Percentiles rank a stretch among this genome's conserved stretches.
phyloP scores from a whole-genome alignment of 2,329 filamentous ascomycete genomes.

The Byssoonygena ceratinophila region DNA sequence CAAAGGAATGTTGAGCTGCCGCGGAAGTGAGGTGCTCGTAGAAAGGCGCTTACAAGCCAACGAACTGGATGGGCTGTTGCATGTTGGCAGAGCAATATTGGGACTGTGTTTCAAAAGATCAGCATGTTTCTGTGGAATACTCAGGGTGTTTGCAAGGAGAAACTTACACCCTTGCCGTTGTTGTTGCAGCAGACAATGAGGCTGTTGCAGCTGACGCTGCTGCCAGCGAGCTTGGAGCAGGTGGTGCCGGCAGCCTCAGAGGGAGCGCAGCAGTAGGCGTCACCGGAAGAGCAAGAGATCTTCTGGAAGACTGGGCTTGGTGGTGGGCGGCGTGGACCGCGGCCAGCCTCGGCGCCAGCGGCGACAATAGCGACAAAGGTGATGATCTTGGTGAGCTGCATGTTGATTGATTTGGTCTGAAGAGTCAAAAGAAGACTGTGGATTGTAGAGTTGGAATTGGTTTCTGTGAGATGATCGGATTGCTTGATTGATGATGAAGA shows the following conservation, averaged over 20 bases:
- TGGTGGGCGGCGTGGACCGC: slow-evolving; percentile 9
- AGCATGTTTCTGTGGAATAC: not conserved
- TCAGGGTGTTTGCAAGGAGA: too few species aligned
- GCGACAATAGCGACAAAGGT: slow-evolving; percentile 12
- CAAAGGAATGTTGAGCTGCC: slow-evolving; percentile 1
- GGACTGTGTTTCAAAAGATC: not conserved
- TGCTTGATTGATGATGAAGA: slow-evolving; percentile 9
- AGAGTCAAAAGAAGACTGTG: slow-evolving; percentile 10
- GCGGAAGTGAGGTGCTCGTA: not conserved
- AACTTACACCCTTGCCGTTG: slow-evolving; percentile 14
- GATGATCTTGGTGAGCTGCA: slow-evolving; percentile 16
- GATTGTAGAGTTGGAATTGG: slow-evolving; percentile 1
- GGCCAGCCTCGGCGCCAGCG: slow-evolving; percentile 7
- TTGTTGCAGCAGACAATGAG: slow-evolving; percentile 18
- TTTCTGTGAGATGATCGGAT: slow-evolving; percentile 1
- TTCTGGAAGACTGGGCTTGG: slow-evolving; percentile 1
- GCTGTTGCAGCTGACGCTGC: slow-evolving; percentile 15
- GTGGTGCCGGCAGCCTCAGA: slow-evolving; percentile 10
- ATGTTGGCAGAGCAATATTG: slow-evolving; percentile 16
- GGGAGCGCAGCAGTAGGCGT: slow-evolving; percentile 14
- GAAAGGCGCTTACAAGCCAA: slow-evolving; percentile 11
- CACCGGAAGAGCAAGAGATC: slow-evolving; percentile 13
- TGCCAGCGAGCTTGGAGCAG: slow-evolving; percentile 14
- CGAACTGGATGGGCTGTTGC: slow-evolving; percentile 11
- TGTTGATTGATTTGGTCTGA: slow-evolving; percentile 12